Base-by-base conservation (phyloP, 1,284 basidiomycete species). In the Porogramme epimiltina region DNA sequence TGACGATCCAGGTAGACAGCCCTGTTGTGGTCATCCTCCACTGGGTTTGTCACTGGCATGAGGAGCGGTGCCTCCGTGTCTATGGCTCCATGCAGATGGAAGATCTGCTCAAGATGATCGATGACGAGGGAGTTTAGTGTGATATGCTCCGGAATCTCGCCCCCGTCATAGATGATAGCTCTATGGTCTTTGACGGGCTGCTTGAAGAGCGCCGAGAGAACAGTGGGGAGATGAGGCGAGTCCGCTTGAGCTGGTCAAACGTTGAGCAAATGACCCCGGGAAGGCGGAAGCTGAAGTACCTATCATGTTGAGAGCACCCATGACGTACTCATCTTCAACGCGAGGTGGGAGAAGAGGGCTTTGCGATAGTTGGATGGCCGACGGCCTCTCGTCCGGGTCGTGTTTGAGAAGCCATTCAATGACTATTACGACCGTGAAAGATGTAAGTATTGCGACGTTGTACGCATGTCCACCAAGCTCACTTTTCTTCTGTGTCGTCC, bases 61-160 rank as follows among this genome's bases (percentile, higher is more conserved):
- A 98, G 74, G 15, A 96, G 72, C 0, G 93, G 89, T 0, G 93
- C 86, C 58, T 92, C 87, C 66, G 88, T 84, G 60, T 95, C 86
- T 2, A 97, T 84, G 0, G 95, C 94, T 5, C 95, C 95, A 62
- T 95, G 95, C 2, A 95, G 76, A 42, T 87, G 83, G 67, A 97
- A 95, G 13, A 95, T 83, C 6, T 84, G 74, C 2, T 83, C 77
- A 3, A 97, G 74, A 20, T 85, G 83, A 50, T 93, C 88, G 55
- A 87, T 79, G 3, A 96, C 91, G 2, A 90, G 85, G 28, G 85
- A 82, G 51, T 91, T 88, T 42, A 93, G 70, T 1, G 85, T 78
- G 2, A 86, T 79, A 64, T 94, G 86, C 58, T 91, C 89, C 0
- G 86, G 84, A 10, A 79, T 70, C 43, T 89, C 84, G 3, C 80